Evolutionary conservation across 225 moss, liverwort and hornwort genomes (phyloP), one percentile per base, ranked within the genome.

Genomic region (Thuidium tamariscinum): DNA sequence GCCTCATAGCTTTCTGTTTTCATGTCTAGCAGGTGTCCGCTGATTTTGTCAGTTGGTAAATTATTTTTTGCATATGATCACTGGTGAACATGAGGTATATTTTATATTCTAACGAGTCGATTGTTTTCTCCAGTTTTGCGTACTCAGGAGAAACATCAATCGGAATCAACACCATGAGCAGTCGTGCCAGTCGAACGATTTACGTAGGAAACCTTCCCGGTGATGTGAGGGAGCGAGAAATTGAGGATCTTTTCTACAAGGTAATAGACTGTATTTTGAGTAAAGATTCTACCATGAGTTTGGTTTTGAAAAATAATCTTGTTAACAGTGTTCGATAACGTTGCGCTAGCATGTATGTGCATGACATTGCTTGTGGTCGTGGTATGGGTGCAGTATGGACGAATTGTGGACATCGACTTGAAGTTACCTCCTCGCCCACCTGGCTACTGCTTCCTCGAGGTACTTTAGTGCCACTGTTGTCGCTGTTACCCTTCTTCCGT

Each of bases 131-230:
- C 90, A 92, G 90, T 22, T 77, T 85, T 62, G 70, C 80, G 62
- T 75, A 30, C 4, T 84, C 59, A 86, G 76, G 64, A 59, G 64
- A 84, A 77, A 26, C 67, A 57, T 80, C 73, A 19, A 30, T 52
- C 41, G 44, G 27, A 60, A 37, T 79, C 74, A 81, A 29, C 82
- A 89, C 89, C 74, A 97, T 95, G 95, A 96, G 96, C 92, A 97
- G 95, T 89, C 97, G 96, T 81, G 97, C 97, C 29, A 97, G 97
- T 88, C 94, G 96, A 80, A 97, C 97, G 81, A 97, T 97, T 62
- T 97, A 97, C 82, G 97, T 97, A 84, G 97, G 97, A 64, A 97
- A 97, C 89, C 90, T 97, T 63, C 97, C 97, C 41, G 97, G 96
- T 80, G 97, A 97, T 93, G 97, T 96, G 42, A 92, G 97, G 91